Percentiles rank a stretch among this genome's conserved stretches.
Evolutionary conservation across 768 basidiomycete genomes (phyloP).

Genomic region (Lentinula detonsa): DNA sequence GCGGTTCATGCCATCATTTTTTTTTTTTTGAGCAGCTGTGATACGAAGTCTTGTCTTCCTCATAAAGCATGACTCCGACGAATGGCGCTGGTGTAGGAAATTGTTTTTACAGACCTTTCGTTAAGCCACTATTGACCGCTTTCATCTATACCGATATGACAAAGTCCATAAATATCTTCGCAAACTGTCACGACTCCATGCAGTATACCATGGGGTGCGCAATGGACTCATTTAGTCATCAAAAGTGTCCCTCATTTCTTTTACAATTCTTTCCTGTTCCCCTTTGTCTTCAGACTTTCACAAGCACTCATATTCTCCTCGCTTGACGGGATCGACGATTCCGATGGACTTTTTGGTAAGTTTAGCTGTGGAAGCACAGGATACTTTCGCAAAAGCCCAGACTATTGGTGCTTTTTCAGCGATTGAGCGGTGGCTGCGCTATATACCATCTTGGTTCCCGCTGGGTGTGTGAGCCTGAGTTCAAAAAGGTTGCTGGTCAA

Average conservation of each 20-base stretch:
- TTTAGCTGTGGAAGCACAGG: not conserved
- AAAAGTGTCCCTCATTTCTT: not conserved
- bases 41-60: too few relatives aligned
- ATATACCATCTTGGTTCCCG: not conserved
- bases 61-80: not conserved
- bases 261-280: not conserved
- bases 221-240: too few relatives aligned
- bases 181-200: not conserved
- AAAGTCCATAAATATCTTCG: not conserved
- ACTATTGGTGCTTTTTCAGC: not conserved
- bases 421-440: not conserved
- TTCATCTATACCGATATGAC: not conserved
- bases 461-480: not conserved
- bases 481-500: not conserved
- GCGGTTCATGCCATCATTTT: not conserved
- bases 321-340: slow-evolving; percentile 26
- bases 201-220: not conserved
- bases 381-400: not conserved
- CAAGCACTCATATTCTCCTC: slow-evolving; percentile 23
- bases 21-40: not conserved
- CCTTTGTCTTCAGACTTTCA: slow-evolving; percentile 4
- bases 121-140: too few relatives aligned
- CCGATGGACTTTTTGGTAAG: not conserved
- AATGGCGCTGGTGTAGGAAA: not conserved
- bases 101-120: not conserved